Percentiles rank a stretch among this genome's conserved stretches.
Evolutionary conservation across 306 rosid genomes (phyloP).

Genomic region (Prunus campanulata): DNA sequence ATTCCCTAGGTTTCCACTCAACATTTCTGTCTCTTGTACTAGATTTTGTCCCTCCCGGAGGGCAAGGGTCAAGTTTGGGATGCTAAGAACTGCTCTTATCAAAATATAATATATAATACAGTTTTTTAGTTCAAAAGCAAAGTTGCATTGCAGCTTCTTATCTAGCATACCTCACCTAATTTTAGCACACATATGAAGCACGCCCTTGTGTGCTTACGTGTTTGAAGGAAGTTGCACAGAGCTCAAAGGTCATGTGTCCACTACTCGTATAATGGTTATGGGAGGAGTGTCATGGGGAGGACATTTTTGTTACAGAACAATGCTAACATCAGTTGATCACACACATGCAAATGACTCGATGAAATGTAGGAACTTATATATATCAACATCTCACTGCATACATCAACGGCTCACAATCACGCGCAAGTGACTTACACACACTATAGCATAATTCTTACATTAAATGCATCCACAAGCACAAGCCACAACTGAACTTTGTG

Average conservation of each 20-base stretch:
- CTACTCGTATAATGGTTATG: no score
- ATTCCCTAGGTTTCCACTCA: constrained; percentile 52
- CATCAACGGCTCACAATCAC: not conserved
- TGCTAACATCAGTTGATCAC: no score
- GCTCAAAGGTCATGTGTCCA: not conserved
- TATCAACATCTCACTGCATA: not conserved
- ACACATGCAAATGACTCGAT: no score
- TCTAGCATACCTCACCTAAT: not conserved
- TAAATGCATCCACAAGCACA: not conserved
- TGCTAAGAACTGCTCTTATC: not conserved
- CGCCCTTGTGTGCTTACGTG: constrained; percentile 13
- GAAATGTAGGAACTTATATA: no score
- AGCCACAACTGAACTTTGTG: constrained; percentile 20
- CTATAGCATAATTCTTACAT: not conserved
- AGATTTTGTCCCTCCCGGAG: not conserved
- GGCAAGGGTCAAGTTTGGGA: constrained; percentile 2
- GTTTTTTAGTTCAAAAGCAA: not conserved
- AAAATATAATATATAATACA: not conserved
- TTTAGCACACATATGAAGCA: not conserved
- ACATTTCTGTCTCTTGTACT: constrained; percentile 15
- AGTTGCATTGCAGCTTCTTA: constrained; percentile 14
- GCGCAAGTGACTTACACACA: not conserved
- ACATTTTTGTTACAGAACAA: no score
- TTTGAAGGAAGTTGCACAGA: constrained; percentile 1
- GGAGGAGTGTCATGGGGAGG: no score